Evolutionary conservation across 2,329 filamentous ascomycete genomes (phyloP).

Genomic region (Calonectria multiphialidica): DNA sequence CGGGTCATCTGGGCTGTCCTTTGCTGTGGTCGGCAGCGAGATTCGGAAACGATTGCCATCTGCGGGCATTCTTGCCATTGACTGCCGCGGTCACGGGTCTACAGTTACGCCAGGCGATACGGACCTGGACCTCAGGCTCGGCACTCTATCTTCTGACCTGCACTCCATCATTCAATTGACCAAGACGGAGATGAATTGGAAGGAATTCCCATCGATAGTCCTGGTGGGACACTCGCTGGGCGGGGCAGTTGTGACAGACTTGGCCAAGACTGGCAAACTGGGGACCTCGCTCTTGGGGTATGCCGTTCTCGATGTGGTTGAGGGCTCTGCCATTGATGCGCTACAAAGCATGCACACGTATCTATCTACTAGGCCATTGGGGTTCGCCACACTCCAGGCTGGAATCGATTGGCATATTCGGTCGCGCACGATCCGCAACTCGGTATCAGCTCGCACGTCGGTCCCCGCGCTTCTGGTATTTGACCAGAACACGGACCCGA

Average conservation of each 20-base stretch:
- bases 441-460: slow-evolving; percentile 84
- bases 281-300: slow-evolving; percentile 82
- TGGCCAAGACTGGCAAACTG: slow-evolving; percentile 76
- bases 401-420: slow-evolving; percentile 96
- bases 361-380: slow-evolving; percentile 81
- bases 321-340: slow-evolving; percentile 95
- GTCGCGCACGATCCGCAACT: slow-evolving; percentile 87
- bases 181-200: slow-evolving; percentile 78
- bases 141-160: slow-evolving; percentile 80
- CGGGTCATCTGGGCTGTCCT: slow-evolving; percentile 92
- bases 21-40: slow-evolving; percentile 83
- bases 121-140: slow-evolving; percentile 75
- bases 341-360: slow-evolving; percentile 95
- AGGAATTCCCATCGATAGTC: slow-evolving; percentile 77
- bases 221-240: slow-evolving; percentile 94
- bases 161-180: slow-evolving; percentile 77
- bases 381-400: slow-evolving; percentile 81
- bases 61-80: slow-evolving; percentile 86
- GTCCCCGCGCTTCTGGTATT: slow-evolving; percentile 82
- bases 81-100: slow-evolving; percentile 88
- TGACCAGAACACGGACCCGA: slow-evolving; percentile 51
- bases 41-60: slow-evolving; percentile 81
- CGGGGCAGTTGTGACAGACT: slow-evolving; percentile 88
- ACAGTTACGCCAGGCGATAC: slow-evolving; percentile 63
- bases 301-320: slow-evolving; percentile 93